Evolutionary conservation across 139 green algal species (phyloP).

Genomic region (Closterium sp.): DNA sequence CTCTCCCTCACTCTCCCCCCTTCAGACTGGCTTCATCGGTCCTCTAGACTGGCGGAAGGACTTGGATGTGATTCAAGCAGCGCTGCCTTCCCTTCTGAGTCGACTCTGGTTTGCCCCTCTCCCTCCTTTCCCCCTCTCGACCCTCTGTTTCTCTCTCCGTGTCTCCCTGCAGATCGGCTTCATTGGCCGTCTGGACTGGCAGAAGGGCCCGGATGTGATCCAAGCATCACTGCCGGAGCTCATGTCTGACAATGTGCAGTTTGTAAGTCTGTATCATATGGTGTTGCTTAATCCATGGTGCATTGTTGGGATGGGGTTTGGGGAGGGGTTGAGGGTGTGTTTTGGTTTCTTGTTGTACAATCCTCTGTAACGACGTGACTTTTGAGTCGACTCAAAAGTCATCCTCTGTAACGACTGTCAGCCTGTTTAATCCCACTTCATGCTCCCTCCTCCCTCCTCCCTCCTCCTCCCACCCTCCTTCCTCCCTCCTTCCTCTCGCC

Average conservation of each 20-base stretch:
- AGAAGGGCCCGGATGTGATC: constrained; percentile 91
- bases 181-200: constrained; percentile 66
- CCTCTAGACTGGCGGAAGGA: constrained; percentile 83
- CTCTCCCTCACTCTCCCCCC: not conserved
- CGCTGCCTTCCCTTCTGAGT: constrained; percentile 48
- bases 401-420: not conserved
- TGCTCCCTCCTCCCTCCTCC: not conserved
- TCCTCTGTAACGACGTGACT: too few species aligned
- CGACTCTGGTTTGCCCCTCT: constrained; percentile 59
- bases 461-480: too few species aligned
- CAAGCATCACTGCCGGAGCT: constrained; percentile 46
- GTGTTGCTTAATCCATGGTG: not conserved
- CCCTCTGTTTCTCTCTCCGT: too few species aligned
- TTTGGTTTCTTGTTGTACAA: too few species aligned
- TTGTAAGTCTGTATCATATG: constrained; percentile 30
- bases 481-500: too few species aligned
- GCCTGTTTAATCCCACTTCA: not conserved
- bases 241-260: constrained; percentile 36
- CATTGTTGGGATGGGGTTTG: not conserved
- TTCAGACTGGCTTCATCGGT: constrained; percentile 60
- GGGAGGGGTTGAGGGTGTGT: not conserved
- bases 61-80: constrained; percentile 69
- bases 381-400: too few species aligned
- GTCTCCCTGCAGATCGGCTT: too few species aligned
- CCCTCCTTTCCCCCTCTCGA: too few species aligned